Conservation (phyloP, 768 basidiomycete genomes). For the Chalciporus piperatus region DNA sequence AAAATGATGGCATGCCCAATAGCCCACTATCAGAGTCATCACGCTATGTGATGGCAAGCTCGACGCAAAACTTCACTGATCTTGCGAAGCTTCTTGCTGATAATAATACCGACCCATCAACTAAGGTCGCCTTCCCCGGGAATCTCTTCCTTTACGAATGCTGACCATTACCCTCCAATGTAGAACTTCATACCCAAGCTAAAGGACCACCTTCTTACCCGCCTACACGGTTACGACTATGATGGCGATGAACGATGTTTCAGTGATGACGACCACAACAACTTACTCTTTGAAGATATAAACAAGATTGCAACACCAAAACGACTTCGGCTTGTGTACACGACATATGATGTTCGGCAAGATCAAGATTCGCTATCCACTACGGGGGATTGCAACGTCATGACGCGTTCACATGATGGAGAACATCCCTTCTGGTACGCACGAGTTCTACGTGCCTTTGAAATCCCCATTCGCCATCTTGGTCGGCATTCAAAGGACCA, state of each 20-base stretch:
- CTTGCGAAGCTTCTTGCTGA: too few relatives aligned
- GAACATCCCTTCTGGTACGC: conserved; percentile 26
- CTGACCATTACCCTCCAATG: not conserved
- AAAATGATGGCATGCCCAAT: too few relatives aligned
- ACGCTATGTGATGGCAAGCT: too few relatives aligned
- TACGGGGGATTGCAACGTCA: not conserved
- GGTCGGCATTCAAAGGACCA: not conserved
- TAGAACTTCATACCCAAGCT: conserved; percentile 19
- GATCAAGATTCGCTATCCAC: conserved; percentile 9
- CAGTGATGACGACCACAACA: conserved; percentile 1
- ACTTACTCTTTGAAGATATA: not conserved
- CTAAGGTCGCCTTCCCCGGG: too few relatives aligned
- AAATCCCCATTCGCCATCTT: not conserved
- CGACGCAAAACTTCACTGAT: too few relatives aligned
- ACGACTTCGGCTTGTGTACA: conserved; percentile 6
- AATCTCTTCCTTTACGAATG: too few relatives aligned
- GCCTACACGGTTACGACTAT: conserved; percentile 11
- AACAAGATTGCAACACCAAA: not conserved
- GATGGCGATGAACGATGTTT: conserved; percentile 12
- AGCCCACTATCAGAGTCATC: too few relatives aligned
- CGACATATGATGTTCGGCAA: conserved; percentile 16
- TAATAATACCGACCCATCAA: too few relatives aligned
- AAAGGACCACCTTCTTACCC: conserved; percentile 20
- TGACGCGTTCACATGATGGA: conserved; percentile 3
- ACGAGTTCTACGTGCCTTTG: conserved; percentile 12